Base-by-base conservation (phyloP, 139 green algal genomes). In the Haematococcus lacustris region DNA sequence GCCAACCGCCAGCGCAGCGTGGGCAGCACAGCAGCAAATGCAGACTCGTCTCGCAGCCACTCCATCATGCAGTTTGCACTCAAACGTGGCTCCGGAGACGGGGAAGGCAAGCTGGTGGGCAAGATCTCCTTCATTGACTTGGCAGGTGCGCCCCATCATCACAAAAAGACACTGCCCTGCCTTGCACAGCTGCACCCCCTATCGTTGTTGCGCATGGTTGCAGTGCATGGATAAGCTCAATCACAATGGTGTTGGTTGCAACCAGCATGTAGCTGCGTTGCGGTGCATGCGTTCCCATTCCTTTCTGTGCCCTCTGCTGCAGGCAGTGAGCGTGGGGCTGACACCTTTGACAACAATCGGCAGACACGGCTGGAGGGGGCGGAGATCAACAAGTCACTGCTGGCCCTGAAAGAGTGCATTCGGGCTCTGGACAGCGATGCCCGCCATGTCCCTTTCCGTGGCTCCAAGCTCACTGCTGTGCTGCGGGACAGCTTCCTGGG, bases 41-140 rank as follows among this genome's bases (percentile, higher is more conserved):
- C 91, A 33, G 95, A 98, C 83, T 97, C 91, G 28, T 97, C 91
- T 0, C 89, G 95, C 23, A 96, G 88, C 13, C 95, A 99, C 80
- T 93, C 85, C 51, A 97, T 99, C 81, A 93, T 98, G 85, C 89
- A 96, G 82, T 90, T 97, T 66, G 81, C 83, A 6, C 80, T 97
- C 2, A 97, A 95, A 82, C 72, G 9, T 1, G 38, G 38, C 70
- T 26, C 28, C 3, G 6, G 35, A 35, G 74, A 74, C 28, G 47
- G 47, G 41, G 60, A 75, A 3, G 51, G 32, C 65, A 75, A 75
- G 68, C 65, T 85, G 51, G 80, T 96, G 3, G 94, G 94, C 51
- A 98, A 97, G 83, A 89, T 99, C 53, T 92, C 85, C 35, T 99
- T 99, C 87, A 98, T 99, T 72, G 95, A 99, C 81, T 81, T 99